A percentile compares a stretch with the other conserved stretches of the same genome.
phyloP scores from a whole-genome alignment of 108 stramenopile genomes.

The Cyclotella choctawhatcheeana region DNA sequence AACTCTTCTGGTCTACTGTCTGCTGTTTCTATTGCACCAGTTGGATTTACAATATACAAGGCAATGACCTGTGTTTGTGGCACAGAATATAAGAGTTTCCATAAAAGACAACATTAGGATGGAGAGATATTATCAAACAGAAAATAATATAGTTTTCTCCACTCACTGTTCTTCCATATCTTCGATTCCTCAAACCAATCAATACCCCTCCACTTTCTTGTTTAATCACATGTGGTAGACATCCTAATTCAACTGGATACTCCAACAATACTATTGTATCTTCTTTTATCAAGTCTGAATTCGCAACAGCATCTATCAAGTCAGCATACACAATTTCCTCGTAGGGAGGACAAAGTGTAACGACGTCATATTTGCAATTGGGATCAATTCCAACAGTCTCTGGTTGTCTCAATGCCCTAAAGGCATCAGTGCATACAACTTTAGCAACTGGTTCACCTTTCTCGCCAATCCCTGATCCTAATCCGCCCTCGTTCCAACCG shows the following conservation, averaged over 20 bases:
- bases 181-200: constrained; percentile 92
- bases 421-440: constrained; percentile 85
- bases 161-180: constrained; percentile 92
- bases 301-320: constrained; percentile 80
- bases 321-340: constrained; percentile 96
- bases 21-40: constrained; percentile 74
- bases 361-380: constrained; percentile 72
- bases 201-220: constrained; percentile 72
- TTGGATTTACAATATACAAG: constrained; percentile 92
- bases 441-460: constrained; percentile 52
- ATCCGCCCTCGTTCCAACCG: constrained; percentile 36
- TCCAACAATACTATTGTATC: constrained; percentile 92
- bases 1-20: constrained; percentile 89
- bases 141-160: background rate
- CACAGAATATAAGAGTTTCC: too few relatives aligned
- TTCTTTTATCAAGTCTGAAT: constrained; percentile 72
- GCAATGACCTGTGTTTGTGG: constrained; percentile 82
- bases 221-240: constrained; percentile 82
- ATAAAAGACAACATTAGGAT: too few relatives aligned
- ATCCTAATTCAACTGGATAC: constrained; percentile 94
- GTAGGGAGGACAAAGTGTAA: constrained; percentile 95
- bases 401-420: constrained; percentile 87
- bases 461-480: constrained; percentile 38
- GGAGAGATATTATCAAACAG: background rate
- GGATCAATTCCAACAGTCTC: constrained; percentile 71